Evolutionary conservation across 1,139 yeast genomes (phyloP).

Genomic region (Saccharomycopsis hybrid): DNA sequence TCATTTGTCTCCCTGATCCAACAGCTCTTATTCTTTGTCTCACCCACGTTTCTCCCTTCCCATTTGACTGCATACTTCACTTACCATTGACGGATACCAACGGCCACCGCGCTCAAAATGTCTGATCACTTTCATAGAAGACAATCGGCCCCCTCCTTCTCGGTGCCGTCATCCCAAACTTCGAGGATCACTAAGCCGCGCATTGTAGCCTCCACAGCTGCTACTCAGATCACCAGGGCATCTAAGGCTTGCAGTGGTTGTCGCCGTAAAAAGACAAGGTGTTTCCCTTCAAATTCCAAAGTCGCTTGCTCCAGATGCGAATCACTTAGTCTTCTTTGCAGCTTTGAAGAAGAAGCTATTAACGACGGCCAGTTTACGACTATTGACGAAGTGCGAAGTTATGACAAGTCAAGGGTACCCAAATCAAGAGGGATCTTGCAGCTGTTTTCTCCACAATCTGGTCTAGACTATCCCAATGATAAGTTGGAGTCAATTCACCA

Average conservation of each 20-base stretch:
- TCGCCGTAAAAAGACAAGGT: slow-evolving; percentile 56
- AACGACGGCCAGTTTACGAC: slow-evolving; percentile 15
- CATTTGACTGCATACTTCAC: too few relatives aligned
- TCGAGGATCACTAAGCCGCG: too few relatives aligned
- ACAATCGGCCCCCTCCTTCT: too few relatives aligned
- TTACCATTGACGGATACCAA: too few relatives aligned
- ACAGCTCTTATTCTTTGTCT: too few relatives aligned
- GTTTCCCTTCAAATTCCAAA: slow-evolving; percentile 44
- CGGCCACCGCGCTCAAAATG: too few relatives aligned
- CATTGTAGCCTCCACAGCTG: too few relatives aligned
- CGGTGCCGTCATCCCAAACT: too few relatives aligned
- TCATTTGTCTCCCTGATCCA: too few relatives aligned
- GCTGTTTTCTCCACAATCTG: neutral
- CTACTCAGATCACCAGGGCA: slow-evolving; percentile 32
- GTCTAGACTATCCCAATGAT: neutral
- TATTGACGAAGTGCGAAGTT: slow-evolving; percentile 23
- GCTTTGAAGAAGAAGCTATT: slow-evolving; percentile 35
- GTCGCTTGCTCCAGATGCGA: slow-evolving; percentile 51
- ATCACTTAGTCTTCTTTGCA: slow-evolving; percentile 45
- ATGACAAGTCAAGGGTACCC: slow-evolving; percentile 26
- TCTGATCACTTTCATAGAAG: too few relatives aligned
- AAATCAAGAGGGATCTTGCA: slow-evolving; percentile 19
- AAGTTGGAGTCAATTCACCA: slow-evolving; percentile 15
- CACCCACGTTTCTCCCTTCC: too few relatives aligned
- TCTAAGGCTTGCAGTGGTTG: slow-evolving; percentile 54